Percentiles rank a stretch among this genome's conserved stretches.
These are phyloP conservation scores for Delitschia confertaspora DNA, from an alignment of 495 filamentous ascomycete species.

Conservation along the genomic window DNA sequence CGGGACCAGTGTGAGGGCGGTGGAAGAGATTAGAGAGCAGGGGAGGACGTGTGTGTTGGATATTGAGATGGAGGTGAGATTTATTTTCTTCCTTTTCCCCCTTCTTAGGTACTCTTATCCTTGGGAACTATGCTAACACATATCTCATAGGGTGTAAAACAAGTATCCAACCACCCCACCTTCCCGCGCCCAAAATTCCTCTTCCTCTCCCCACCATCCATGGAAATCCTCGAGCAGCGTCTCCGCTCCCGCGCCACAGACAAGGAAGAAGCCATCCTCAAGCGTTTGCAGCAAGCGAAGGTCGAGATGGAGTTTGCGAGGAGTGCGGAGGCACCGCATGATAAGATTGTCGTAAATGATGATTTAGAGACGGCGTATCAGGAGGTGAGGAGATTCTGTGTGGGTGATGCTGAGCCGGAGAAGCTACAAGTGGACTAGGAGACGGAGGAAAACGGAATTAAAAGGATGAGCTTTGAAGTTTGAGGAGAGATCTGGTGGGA, in stretches of 20 bases:
- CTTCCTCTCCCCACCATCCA: conserved; percentile 72
- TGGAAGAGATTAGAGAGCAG: conserved; percentile 62
- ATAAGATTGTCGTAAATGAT: conserved; percentile 83
- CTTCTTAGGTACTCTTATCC: conserved; percentile 1
- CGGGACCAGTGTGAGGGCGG: conserved; percentile 69
- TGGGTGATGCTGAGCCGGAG: too few species aligned
- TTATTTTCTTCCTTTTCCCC: not conserved
- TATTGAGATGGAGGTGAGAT: conserved; percentile 81
- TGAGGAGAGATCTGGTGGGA: too few species aligned
- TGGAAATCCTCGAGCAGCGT: conserved; percentile 65
- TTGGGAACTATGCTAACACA: conserved; percentile 5
- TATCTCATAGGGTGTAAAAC: conserved; percentile 68
- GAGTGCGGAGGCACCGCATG: conserved; percentile 59
- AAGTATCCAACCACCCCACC: conserved; percentile 66
- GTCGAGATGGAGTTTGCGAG: conserved; percentile 74
- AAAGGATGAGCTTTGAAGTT: too few species aligned
- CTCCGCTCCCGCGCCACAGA: conserved; percentile 80
- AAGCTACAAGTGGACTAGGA: too few species aligned
- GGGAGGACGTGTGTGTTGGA: conserved; percentile 64
- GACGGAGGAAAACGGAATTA: too few species aligned
- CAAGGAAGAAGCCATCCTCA: conserved; percentile 63
- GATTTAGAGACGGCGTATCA: conserved; percentile 74
- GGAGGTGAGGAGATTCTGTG: conserved; percentile 68
- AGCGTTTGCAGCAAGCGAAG: conserved; percentile 68
- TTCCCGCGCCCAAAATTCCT: conserved; percentile 65